Base-by-base conservation (phyloP, 768 basidiomycete species). In the Leccinum uliginosum region DNA sequence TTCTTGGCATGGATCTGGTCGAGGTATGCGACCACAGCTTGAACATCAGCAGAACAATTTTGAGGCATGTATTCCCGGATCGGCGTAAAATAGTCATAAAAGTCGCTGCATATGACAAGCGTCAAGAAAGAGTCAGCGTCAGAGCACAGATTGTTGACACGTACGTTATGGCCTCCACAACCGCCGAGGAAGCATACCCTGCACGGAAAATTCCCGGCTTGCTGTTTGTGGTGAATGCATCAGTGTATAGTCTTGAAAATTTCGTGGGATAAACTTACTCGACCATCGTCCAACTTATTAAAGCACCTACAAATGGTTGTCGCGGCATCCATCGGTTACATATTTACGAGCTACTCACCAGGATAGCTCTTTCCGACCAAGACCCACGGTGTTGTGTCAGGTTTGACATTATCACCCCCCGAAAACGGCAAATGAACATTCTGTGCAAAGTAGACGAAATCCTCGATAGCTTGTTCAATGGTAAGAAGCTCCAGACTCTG, bases 11-110 rank as follows among this genome's bases (percentile, higher is more conserved):
- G 83, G 6, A 82, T 80, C 53, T 76, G 50, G 64, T 89, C 87
- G 43, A 89, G 71, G 60, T 86, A 79, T 10, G 78, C 67, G 50
- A 89, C 78, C 17, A 85, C 86, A 5, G 78, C 79, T 66, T 86
- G 73, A 27, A 89, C 78, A 63, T 91, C 88, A 0, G 85, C 79
- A 7, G 86, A 87, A 71, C 89, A 91, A 68, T 91, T 90, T 59
- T 62, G 62, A 3, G 87, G 83, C 85, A 88, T 89, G 62, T 81
- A 73, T 61, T 80, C 74, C 15, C 81, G 82, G 62, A 87, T 81
- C 14, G 87, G 87, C 57, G 86, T 86, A 67, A 86, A 89, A 64
- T 89, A 91, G 59, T 75, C 75, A 24, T 63, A 63, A 49, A 54
- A 66, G n/a, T 69, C 56, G 14, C 67, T 68, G 44, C 23, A 40